Conservation (phyloP, 805 yeast genomes). For the Saccharomycopsis capsularis region DNA sequence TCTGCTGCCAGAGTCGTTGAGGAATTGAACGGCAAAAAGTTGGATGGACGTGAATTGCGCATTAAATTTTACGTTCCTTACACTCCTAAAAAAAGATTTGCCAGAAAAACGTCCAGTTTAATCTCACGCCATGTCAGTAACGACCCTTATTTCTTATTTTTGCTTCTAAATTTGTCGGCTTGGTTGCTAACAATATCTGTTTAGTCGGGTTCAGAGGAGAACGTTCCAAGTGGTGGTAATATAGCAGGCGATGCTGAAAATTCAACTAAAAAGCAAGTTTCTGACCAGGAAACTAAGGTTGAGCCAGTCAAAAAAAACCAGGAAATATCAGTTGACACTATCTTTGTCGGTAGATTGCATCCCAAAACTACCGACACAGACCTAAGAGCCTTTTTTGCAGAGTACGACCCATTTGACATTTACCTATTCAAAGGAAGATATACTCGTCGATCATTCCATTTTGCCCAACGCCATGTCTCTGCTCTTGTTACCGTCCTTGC, state of each 20-base stretch:
- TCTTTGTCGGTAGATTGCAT: conserved; percentile 38
- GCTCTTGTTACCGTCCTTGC: conserved; percentile 46
- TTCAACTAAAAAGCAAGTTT: not conserved
- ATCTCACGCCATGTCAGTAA: too few relatives aligned
- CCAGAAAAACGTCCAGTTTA: too few relatives aligned
- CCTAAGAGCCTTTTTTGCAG: conserved; percentile 33
- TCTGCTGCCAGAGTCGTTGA: conserved; percentile 69
- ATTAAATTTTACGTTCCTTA: conserved; percentile 28
- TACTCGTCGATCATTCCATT: conserved; percentile 25
- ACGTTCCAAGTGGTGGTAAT: too few relatives aligned
- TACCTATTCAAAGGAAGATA: conserved; percentile 38
- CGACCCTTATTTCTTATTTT: too few relatives aligned
- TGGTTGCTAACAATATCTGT: not conserved
- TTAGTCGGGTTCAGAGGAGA: too few relatives aligned
- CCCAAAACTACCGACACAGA: conserved; percentile 37
- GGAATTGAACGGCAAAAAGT: conserved; percentile 62
- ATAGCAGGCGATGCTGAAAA: not conserved
- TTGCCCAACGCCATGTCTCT: conserved; percentile 35
- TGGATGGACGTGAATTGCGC: conserved; percentile 46
- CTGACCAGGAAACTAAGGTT: not conserved
- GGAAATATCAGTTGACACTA: conserved; percentile 36
- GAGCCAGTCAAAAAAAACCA: not conserved
- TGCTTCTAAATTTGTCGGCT: too few relatives aligned
- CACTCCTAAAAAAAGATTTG: conserved; percentile 4
- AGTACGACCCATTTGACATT: conserved; percentile 40